Base-by-base conservation (phyloP, 2,329 filamentous ascomycete genomes). In the Chrysosporium queenslandicum region DNA sequence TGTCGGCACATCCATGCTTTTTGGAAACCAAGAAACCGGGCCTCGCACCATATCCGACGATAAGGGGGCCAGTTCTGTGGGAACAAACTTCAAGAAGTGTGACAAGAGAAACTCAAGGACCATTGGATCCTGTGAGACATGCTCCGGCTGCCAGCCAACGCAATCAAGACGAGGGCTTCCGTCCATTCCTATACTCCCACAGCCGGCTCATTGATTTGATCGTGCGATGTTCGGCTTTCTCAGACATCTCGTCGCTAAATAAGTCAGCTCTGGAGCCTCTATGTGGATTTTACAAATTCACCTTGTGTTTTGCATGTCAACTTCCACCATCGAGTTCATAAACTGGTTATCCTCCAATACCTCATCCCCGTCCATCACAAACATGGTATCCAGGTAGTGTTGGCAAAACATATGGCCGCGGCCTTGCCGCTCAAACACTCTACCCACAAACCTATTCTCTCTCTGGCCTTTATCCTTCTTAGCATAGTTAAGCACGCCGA, bases 301-400 rank as follows among this genome's bases (percentile, higher is more conserved):
- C 46, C 25, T 14, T 2, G 46, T 49, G 14, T 49, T 49, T 18
- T 49, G 11, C n/a, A 7, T 39, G 46, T 49, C 46, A 39, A 49
- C 18, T 11, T 49, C 36, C 25, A 49, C 20, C 36, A 27, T 8
- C 9, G 46, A 49, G 25, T 50, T 20, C 37, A 50, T 50, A 25
- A 50, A 50, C 23, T 4, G 23, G 14, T 50, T 50, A 11, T 25
- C 20, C 39, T 50, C 48, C 18, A 36, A 34, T n/a, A 49, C 46
- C 34, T n/a, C n/a, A 29, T 27, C 20, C 2, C 36, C 46, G 11
- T 49, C 12, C 46, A 49, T 49, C 21, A 43, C 11, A 23, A 50
- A 50, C 48, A 50, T 50, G 16, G 48, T 32, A 43, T 50, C 48
- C 4, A 50, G 37, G 25, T 50, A 50, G 20, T 50, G 48, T 29